These are phyloP conservation scores for Sugiyamaella mastotermitis DNA, from an alignment of 805 yeast genomes.

Conservation along the genomic window DNA sequence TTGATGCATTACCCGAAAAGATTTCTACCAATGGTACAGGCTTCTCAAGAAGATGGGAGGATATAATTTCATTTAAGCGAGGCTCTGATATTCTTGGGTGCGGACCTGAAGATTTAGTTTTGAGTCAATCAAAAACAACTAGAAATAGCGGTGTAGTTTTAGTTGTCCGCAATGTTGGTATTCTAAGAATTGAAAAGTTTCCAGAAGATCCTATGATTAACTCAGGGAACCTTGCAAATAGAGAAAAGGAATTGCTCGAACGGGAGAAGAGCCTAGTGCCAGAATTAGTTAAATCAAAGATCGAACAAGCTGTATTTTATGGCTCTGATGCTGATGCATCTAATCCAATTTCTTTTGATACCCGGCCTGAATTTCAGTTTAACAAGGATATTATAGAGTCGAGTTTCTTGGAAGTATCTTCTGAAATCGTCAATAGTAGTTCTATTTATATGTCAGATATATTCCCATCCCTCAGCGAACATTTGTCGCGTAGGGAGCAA, in stretches of 20 bases:
- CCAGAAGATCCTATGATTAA: conserved; percentile 16
- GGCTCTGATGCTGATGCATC: conserved; percentile 32
- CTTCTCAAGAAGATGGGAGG: conserved; percentile 65
- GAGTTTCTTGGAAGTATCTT: conserved; percentile 46
- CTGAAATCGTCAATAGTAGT: conserved; percentile 51
- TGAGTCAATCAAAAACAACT: conserved; percentile 20
- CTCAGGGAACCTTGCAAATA: conserved; percentile 6
- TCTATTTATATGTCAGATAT: conserved; percentile 53
- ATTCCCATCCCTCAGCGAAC: conserved; percentile 45
- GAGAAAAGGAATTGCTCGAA: background rate
- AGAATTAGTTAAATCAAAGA: conserved; percentile 54
- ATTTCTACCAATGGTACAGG: conserved; percentile 23
- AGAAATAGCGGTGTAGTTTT: conserved; percentile 42
- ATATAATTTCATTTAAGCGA: conserved; percentile 52
- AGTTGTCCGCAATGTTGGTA: conserved; percentile 53
- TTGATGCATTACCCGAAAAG: conserved; percentile 48
- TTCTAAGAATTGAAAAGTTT: conserved; percentile 51
- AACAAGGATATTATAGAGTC: conserved; percentile 40
- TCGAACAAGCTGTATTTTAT: conserved; percentile 79
- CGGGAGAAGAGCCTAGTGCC: conserved; percentile 21
- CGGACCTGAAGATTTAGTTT: conserved; percentile 42
- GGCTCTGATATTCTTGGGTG: conserved; percentile 51
- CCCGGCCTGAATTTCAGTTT: conserved; percentile 37
- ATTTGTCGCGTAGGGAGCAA: conserved; percentile 44
- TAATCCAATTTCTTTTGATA: conserved; percentile 47